Evolutionary conservation across 2,329 filamentous ascomycete species (phyloP).

Genomic region (Stagonosporopsis chrysanthemi): DNA sequence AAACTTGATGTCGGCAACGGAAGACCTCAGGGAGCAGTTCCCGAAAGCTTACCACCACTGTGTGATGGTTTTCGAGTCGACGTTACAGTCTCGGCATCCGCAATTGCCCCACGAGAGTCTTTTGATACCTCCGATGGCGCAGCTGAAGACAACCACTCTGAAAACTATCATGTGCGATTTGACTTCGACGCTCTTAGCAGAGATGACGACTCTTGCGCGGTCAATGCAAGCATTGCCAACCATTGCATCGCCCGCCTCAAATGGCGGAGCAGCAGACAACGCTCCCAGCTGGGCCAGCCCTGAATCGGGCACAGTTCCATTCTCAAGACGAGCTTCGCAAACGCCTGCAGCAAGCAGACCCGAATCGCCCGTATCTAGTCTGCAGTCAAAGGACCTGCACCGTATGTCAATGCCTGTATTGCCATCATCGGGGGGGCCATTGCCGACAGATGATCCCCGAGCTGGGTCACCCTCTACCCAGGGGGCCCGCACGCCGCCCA

Average conservation of each 20-base stretch:
- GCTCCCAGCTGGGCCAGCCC: constrained; percentile 42
- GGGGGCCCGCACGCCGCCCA: constrained; percentile 49
- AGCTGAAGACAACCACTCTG: constrained; percentile 75
- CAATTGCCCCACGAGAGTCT: constrained; percentile 69
- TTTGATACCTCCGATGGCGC: constrained; percentile 71
- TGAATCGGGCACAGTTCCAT: constrained; percentile 32
- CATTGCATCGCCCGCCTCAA: constrained; percentile 63
- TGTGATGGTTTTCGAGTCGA: constrained; percentile 80
- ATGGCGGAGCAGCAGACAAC: constrained; percentile 34
- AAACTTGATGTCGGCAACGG: constrained; percentile 67
- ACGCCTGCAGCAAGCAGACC: constrained; percentile 35
- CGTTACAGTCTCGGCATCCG: constrained; percentile 48
- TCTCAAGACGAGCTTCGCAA: constrained; percentile 44
- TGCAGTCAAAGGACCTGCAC: constrained; percentile 65
- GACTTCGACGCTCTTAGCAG: constrained; percentile 54
- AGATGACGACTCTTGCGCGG: constrained; percentile 57
- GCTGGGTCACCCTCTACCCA: constrained; percentile 37
- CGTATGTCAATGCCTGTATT: constrained; percentile 83
- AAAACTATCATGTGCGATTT: constrained; percentile 57
- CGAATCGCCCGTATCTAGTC: constrained; percentile 43
- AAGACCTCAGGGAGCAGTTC: constrained; percentile 74
- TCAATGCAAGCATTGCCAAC: constrained; percentile 64
- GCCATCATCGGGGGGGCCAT: constrained; percentile 49
- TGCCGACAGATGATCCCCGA: constrained; percentile 37
- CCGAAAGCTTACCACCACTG: constrained; percentile 80